A percentile compares a stretch with the other conserved stretches of the same genome.
Evolutionary conservation across 2,329 filamentous ascomycete genomes (phyloP).

Genomic region (Fusarium sublunatum): DNA sequence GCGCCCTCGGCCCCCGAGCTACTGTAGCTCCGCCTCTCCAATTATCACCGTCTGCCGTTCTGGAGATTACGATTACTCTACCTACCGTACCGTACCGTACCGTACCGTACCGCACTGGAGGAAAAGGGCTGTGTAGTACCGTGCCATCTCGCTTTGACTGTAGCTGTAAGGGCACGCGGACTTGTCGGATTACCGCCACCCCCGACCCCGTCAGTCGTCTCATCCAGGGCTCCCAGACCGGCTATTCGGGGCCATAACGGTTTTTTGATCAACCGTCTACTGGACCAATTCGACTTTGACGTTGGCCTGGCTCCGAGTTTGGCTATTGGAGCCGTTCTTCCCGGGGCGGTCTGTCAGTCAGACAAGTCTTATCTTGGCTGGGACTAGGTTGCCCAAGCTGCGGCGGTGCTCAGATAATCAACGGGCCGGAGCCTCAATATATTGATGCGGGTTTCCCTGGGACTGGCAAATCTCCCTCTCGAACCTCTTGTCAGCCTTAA

Average conservation of each 20-base stretch:
- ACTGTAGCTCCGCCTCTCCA: background rate
- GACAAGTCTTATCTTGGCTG: conserved; percentile 10
- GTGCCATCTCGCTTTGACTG: background rate
- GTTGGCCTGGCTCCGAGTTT: conserved; percentile 17
- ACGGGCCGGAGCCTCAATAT: conserved; percentile 37
- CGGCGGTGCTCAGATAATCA: conserved; percentile 26
- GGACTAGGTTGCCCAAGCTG: conserved; percentile 17
- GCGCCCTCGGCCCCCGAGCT: conserved; percentile 4
- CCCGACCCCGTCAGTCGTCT: background rate
- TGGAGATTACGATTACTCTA: background rate
- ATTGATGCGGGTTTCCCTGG: conserved; percentile 41
- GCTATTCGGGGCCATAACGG: conserved; percentile 21
- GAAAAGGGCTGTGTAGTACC: background rate
- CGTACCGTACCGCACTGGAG: conserved; percentile 2
- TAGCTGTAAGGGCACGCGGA: conserved; percentile 31
- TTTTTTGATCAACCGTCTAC: conserved; percentile 9
- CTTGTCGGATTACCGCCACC: conserved; percentile 37
- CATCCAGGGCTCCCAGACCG: conserved; percentile 7
- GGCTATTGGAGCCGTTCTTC: conserved; percentile 23
- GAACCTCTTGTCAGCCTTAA: conserved; percentile 15
- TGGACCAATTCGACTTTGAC: conserved; percentile 2
- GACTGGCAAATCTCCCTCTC: conserved; percentile 34
- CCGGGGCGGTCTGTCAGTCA: conserved; percentile 21
- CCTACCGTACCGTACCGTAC: conserved; percentile 14
- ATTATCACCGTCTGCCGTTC: background rate